Evolutionary conservation across 1,284 basidiomycete species (phyloP), one percentile per base, ranked within the genome.

Genomic region (Peniophora sp.): DNA sequence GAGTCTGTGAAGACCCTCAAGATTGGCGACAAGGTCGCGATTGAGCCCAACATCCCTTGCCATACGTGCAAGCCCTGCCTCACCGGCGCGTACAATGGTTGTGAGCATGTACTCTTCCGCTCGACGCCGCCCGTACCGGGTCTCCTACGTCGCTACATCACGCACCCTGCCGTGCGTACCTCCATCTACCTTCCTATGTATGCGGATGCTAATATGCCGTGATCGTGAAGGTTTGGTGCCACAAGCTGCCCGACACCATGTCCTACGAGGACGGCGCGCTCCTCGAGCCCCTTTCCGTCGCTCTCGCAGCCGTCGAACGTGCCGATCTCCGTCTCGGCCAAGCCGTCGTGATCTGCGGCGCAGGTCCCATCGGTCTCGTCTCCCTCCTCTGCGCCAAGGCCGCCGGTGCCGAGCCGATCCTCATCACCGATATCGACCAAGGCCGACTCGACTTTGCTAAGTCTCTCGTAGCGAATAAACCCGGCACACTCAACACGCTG

Each of bases 311-410:
- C 22, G 75, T 83, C 23, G 81, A 83, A 50, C 75, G 81, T 25
- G 69, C 80, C 46, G 74, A 72, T 17, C 71, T 83, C 45, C 73
- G 79, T 35, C 77, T 83, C 25, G 81, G 81, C 9, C 81, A 83
- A 56, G 70, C 34, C 11, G 62, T 74, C 47, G 67, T 84, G 19
- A 71, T 84, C 53, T 82, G 80, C 57, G 81, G 80, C 51, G 91
- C 92, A 32, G 92, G 92, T 14, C 92, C 92, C 1, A 92, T 95
- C 53, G 92, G 92, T 9, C 73, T 96, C 20, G 74, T 92, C 43
- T 77, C 81, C 44, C 79, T 92, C 53, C 83, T 89, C 12, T 86
- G 89, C 45, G 86, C 88, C 23, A 81, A 85, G 57, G 91, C 88
- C 23, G 78, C 89, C 47, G 89, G 89, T 1, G 90, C 88, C 1